Evolutionary conservation across 441 rosid species (phyloP).

Genomic region (Breynia disticha): DNA sequence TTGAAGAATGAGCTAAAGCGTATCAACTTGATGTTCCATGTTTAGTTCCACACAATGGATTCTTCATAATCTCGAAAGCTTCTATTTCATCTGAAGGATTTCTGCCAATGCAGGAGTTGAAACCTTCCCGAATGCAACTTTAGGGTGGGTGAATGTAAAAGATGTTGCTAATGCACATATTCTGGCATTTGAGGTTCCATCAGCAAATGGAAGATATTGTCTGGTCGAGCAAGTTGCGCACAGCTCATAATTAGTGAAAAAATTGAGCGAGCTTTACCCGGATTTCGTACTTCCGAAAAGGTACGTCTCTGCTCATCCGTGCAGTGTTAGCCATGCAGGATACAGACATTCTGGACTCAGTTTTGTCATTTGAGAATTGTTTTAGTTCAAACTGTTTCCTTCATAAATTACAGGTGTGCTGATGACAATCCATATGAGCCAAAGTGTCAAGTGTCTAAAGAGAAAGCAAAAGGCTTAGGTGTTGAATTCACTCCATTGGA

Average conservation of each 20-base stretch:
- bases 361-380: too few species aligned
- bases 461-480: slow-evolving; percentile 52
- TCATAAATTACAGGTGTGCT: slow-evolving; percentile 43
- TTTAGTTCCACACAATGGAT: neutral
- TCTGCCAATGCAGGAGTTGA: slow-evolving; percentile 39
- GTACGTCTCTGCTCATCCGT: slow-evolving; percentile 24
- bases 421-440: slow-evolving; percentile 38
- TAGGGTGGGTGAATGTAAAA: slow-evolving; percentile 78
- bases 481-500: slow-evolving; percentile 49
- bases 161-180: slow-evolving; percentile 82
- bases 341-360: too few species aligned
- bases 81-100: neutral
- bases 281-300: slow-evolving; percentile 49
- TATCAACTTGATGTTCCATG: too few species aligned
- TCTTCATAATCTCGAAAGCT: neutral
- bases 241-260: slow-evolving; percentile 48
- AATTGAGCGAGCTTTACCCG: slow-evolving; percentile 55
- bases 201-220: slow-evolving; percentile 77
- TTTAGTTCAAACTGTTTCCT: too few species aligned
- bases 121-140: slow-evolving; percentile 41
- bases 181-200: slow-evolving; percentile 64
- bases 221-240: slow-evolving; percentile 64
- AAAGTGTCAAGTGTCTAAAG: slow-evolving; percentile 42
- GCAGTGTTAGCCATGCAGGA: neutral
- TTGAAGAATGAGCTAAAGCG: too few species aligned